Evolutionary conservation across 306 rosid species (phyloP).

Genomic region (Senna tora): DNA sequence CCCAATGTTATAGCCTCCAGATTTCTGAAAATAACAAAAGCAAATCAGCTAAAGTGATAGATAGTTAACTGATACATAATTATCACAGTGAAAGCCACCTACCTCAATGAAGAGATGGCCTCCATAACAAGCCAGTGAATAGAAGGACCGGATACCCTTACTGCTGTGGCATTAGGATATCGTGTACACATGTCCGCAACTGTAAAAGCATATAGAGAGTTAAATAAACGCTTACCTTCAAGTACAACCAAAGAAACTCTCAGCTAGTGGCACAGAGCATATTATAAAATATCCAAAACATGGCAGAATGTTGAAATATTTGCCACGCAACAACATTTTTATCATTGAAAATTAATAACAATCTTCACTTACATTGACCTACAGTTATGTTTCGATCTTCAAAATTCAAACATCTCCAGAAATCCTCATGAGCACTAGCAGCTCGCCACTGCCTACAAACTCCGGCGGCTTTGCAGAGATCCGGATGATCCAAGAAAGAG

Average conservation of each 20-base stretch:
- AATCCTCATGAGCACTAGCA: conserved; percentile 91
- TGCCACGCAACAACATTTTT: neutral
- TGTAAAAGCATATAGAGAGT: conserved; percentile 41
- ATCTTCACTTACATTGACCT: conserved; percentile 71
- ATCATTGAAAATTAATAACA: conserved; percentile 9
- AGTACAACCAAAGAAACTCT: neutral
- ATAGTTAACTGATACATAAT: neutral
- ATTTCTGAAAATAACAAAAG: conserved; percentile 53
- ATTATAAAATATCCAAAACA: conserved; percentile 8
- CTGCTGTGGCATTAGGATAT: conserved; percentile 77
- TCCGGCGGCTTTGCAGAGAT: conserved; percentile 83
- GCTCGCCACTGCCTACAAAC: conserved; percentile 87
- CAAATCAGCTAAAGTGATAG: conserved; percentile 34
- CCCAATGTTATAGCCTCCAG: conserved; percentile 75
- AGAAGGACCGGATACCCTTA: conserved; percentile 64
- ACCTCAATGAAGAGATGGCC: conserved; percentile 74
- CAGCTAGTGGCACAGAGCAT: neutral
- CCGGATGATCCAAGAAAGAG: conserved; percentile 81
- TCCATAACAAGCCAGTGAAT: conserved; percentile 61
- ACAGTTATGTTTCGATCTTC: conserved; percentile 70
- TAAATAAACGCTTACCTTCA: conserved; percentile 1
- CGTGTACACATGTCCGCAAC: conserved; percentile 79
- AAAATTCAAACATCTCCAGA: conserved; percentile 83
- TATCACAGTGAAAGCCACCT: conserved; percentile 6
- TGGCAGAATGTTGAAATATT: neutral